Evolutionary conservation across 2,329 filamentous ascomycete species (phyloP).

Genomic region (Cladophialophora bantiana): DNA sequence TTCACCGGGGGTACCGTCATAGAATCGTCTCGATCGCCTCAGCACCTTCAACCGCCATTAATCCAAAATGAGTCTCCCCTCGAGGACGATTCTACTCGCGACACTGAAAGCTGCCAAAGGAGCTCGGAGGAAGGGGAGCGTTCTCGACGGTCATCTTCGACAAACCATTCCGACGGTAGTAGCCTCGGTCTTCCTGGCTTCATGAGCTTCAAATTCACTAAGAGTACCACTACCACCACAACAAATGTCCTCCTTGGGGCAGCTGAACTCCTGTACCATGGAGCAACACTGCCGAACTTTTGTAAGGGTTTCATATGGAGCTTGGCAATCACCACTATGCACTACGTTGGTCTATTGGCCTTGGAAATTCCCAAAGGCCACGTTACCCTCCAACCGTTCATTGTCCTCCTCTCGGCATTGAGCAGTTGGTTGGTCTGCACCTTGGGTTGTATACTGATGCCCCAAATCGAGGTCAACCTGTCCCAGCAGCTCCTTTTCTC

Average conservation of each 20-base stretch:
- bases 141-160: constrained; percentile 22
- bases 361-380: constrained; percentile 45
- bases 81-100: constrained; percentile 19
- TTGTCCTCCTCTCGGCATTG: constrained; percentile 44
- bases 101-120: constrained; percentile 30
- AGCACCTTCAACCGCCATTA: not conserved
- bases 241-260: constrained; percentile 27
- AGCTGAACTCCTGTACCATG: constrained; percentile 38
- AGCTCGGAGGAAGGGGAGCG: constrained; percentile 24
- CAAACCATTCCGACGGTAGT: constrained; percentile 26
- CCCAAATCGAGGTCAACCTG: constrained; percentile 45
- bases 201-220: constrained; percentile 29
- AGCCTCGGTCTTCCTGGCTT: constrained; percentile 29
- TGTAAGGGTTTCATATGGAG: constrained; percentile 46
- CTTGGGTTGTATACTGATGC: constrained; percentile 45
- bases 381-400: constrained; percentile 38
- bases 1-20: constrained; percentile 14
- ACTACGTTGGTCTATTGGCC: constrained; percentile 45
- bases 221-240: constrained; percentile 11
- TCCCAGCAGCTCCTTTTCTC: constrained; percentile 46
- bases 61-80: not conserved
- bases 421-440: constrained; percentile 47
- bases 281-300: constrained; percentile 41
- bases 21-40: not conserved
- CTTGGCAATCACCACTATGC: constrained; percentile 46